Conservation (phyloP, 352 stramenopile species). For the Phytopythium oedochilum region DNA sequence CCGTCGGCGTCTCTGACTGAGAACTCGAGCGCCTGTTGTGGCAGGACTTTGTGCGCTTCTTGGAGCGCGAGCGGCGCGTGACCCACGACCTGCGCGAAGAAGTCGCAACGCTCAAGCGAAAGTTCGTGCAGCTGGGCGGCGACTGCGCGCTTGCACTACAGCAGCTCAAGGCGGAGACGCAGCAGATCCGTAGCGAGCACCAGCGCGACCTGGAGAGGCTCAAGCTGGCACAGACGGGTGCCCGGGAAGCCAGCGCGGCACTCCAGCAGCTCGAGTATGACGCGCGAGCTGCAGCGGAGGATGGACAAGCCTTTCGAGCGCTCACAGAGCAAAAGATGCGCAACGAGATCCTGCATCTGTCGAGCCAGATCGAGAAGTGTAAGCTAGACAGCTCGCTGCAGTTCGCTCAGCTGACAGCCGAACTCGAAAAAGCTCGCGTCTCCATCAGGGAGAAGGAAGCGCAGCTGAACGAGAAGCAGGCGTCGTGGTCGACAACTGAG, state of each 20-base stretch:
- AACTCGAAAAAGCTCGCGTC: conserved; percentile 20
- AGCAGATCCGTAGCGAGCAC: conserved; percentile 19
- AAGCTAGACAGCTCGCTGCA: conserved; percentile 33
- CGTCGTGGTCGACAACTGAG: conserved; percentile 29
- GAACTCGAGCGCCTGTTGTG: too few species aligned
- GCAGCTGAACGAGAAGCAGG: conserved; percentile 23
- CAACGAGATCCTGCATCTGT: conserved; percentile 60
- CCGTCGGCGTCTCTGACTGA: background rate
- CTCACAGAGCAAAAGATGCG: conserved; percentile 62
- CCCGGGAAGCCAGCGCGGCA: conserved; percentile 9
- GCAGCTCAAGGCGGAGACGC: conserved; percentile 1
- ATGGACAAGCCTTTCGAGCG: conserved; percentile 16
- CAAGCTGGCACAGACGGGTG: conserved; percentile 4
- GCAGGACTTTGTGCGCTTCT: conserved; percentile 63
- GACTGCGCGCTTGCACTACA: conserved; percentile 4
- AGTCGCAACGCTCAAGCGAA: conserved; percentile 27
- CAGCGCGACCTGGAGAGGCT: conserved; percentile 4
- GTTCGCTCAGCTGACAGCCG: conserved; percentile 20
- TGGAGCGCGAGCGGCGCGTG: conserved; percentile 48
- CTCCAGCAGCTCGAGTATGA: conserved; percentile 20
- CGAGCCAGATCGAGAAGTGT: conserved; percentile 45
- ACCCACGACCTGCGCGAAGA: conserved; percentile 35
- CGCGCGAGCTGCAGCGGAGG: conserved; percentile 16
- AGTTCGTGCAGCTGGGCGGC: conserved; percentile 23
- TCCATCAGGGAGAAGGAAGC: conserved; percentile 40